Conservation (phyloP, 208 protist species). For the Leishmania martiniquensis region DNA sequence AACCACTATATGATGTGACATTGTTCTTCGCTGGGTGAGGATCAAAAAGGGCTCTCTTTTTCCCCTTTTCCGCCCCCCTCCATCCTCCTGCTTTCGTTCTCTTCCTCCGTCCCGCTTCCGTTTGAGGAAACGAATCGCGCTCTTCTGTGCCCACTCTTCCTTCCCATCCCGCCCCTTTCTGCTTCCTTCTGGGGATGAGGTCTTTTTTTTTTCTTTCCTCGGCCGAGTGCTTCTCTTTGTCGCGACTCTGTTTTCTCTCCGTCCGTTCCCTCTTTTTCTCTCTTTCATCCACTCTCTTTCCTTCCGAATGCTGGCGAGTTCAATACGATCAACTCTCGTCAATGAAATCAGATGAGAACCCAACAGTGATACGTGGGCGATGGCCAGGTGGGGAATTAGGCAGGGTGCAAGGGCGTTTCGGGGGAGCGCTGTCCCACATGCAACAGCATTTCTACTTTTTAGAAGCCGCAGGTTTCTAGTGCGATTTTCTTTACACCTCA, state of each 20-base stretch:
- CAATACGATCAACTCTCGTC: background rate
- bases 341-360: conserved; percentile 1
- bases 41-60: background rate
- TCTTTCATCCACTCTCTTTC: background rate
- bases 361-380: background rate
- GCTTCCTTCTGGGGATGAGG: too few species aligned
- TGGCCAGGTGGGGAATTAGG: background rate
- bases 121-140: background rate
- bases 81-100: conserved; percentile 1
- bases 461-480: background rate
- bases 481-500: background rate
- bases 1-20: background rate
- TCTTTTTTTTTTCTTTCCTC: conserved; percentile 3
- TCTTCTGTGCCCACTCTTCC: background rate
- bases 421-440: background rate
- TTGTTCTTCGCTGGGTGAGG: background rate
- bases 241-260: background rate
- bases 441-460: background rate
- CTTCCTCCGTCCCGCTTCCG: background rate
- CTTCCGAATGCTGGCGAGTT: conserved; percentile 18
- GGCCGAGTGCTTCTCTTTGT: conserved; percentile 8
- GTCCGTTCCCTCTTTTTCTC: background rate
- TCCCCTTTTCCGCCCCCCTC: too few species aligned
- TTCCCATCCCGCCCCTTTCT: background rate
- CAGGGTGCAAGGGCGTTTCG: background rate